A percentile compares a stretch with the other conserved stretches of the same genome.
phyloP scores from a whole-genome alignment of 2,329 filamentous ascomycete genomes.

The Aschersonia sp. region DNA sequence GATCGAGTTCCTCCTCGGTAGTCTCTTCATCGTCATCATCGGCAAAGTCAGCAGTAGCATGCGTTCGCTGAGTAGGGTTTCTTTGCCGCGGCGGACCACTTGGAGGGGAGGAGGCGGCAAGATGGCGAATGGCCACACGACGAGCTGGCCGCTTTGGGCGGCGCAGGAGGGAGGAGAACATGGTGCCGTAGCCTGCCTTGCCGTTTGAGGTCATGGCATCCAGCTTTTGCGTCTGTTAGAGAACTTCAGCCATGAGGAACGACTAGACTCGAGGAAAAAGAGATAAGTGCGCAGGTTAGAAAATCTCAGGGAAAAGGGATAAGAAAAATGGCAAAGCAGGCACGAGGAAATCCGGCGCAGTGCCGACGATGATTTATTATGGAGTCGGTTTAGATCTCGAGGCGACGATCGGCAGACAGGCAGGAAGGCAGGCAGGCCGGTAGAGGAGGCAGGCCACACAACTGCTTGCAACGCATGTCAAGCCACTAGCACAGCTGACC shows the following conservation, averaged over 20 bases:
- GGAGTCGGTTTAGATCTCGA: not conserved
- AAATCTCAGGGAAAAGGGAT: not conserved
- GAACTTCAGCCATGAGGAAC: not conserved
- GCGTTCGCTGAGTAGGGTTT: conserved; percentile 18
- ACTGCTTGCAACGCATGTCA: too few species aligned
- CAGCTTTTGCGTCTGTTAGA: conserved; percentile 6
- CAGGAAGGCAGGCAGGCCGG: too few species aligned
- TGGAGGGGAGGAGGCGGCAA: conserved; percentile 15
- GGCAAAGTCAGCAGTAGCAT: conserved; percentile 51
- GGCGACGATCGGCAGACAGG: not conserved
- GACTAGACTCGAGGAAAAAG: not conserved
- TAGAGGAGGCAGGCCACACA: too few species aligned
- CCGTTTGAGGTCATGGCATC: not conserved
- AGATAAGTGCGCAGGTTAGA: not conserved
- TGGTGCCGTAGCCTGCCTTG: conserved; percentile 8
- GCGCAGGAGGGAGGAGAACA: conserved; percentile 23
- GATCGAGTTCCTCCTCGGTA: conserved; percentile 16
- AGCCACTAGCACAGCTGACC: too few species aligned
- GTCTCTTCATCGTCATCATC: conserved; percentile 37
- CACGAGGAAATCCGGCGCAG: too few species aligned
- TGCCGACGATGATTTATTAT: not conserved
- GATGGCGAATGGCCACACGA: conserved; percentile 16
- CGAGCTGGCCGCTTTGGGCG: conserved; percentile 17
- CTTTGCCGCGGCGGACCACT: conserved; percentile 13
- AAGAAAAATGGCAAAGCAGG: not conserved